Base-by-base conservation (phyloP, 768 basidiomycete genomes). In the Pleurotus salmoneostramineus region DNA sequence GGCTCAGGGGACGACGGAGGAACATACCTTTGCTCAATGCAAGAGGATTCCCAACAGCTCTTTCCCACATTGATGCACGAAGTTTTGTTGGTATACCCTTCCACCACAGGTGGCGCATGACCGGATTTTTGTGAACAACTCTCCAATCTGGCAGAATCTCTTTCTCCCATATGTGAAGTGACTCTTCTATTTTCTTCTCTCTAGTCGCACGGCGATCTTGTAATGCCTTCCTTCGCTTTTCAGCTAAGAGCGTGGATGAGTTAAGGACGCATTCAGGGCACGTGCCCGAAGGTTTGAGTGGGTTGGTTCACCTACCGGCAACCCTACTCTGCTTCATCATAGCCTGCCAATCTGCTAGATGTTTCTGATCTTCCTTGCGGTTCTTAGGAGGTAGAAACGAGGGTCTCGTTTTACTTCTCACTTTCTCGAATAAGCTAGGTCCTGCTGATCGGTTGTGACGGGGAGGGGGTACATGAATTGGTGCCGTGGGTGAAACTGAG, bases 251-350 rank as follows among this genome's bases (percentile, higher is more conserved):
- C 27, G 32, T 12, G 31, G 36, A 6, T 17, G 2, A 36, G 8
- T 17, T 37, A 15, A 34, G 21, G 36, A 40, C 43, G 21, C n/a
- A 40, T 14, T 40, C 10, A 17, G 37, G 33, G 6, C 5, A 21
- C 43, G 17, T n/a, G n/a, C n/a, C n/a, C n/a, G 11, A 21, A 40
- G 33, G 27, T 1, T 32, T 11, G 7, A 50, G 10, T 56, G 45
- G 35, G 31, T 50, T 15, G 37, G 54, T 51, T 7, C 7, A 72
- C 80, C 67, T 59, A 93, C 93, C 91, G 62, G 87, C 82, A 14
- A 72, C 70, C 54, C 88, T 84, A 72, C 90, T 93, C 46, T 77
- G 84, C 61, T 84, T 85, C 88, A 94, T 92, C 92, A 96, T 96
- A 35, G 78, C 72, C 65, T 92, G 83, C 89, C 93, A 95, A 66